Evolutionary conservation across 2,329 filamentous ascomycete genomes (phyloP).

Genomic region (Pseudocercospora vitis): DNA sequence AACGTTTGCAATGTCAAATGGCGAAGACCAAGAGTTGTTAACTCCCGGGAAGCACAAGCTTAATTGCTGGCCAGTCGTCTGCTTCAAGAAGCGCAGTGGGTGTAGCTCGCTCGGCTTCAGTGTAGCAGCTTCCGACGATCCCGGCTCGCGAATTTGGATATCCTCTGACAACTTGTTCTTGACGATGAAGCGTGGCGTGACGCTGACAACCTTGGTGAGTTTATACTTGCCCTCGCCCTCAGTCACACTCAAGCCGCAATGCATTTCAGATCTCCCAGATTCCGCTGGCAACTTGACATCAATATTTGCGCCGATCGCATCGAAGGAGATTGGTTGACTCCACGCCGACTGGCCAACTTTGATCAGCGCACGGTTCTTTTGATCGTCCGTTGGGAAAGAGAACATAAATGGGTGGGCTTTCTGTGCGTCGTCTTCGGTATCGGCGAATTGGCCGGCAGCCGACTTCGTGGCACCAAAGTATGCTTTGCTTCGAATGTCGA

Average conservation of each 20-base stretch:
- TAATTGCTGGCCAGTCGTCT: conserved; percentile 79
- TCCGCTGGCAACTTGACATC: conserved; percentile 80
- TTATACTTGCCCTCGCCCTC: conserved; percentile 97
- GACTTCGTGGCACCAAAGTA: conserved; percentile 80
- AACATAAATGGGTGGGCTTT: conserved; percentile 94
- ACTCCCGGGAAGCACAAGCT: conserved; percentile 90
- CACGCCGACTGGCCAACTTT: conserved; percentile 88
- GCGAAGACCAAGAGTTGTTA: conserved; percentile 96
- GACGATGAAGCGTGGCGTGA: conserved; percentile 87
- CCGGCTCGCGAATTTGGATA: conserved; percentile 85
- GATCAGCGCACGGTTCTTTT: conserved; percentile 83
- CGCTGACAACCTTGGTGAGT: conserved; percentile 89
- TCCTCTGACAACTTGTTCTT: conserved; percentile 91
- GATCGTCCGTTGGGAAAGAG: conserved; percentile 83
- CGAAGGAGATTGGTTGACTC: conserved; percentile 98
- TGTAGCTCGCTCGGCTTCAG: conserved; percentile 76
- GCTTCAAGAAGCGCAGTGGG: conserved; percentile 86
- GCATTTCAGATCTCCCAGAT: conserved; percentile 74
- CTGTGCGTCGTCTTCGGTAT: conserved; percentile 57
- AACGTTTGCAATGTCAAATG: conserved; percentile 94
- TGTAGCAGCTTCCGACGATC: conserved; percentile 80
- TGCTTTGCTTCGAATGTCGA: conserved; percentile 84
- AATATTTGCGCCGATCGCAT: conserved; percentile 90
- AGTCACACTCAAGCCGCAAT: conserved; percentile 83
- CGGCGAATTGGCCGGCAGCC: conserved; percentile 73